These are phyloP conservation scores for Raphidocelis subcapitata DNA, from an alignment of 139 green algal species.

Conservation along the genomic window DNA sequence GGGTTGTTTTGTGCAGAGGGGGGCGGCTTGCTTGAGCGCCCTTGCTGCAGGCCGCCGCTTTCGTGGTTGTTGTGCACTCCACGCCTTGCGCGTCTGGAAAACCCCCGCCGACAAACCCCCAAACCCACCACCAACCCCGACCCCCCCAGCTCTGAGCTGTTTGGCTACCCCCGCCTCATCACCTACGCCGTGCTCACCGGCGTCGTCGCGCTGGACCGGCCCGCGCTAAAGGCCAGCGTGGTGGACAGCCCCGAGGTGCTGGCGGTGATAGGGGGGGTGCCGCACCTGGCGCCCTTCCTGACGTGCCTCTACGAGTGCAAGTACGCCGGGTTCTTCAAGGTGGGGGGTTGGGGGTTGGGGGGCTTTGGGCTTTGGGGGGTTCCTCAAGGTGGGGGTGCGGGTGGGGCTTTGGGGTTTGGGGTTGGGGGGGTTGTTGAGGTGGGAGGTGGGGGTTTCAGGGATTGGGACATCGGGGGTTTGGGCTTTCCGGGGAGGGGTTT, in stretches of 20 bases:
- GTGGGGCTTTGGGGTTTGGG: neutral
- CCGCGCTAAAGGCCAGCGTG: conserved; percentile 62
- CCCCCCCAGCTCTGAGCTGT: conserved; percentile 80
- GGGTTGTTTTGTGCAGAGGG: too few species aligned
- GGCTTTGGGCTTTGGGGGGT: neutral
- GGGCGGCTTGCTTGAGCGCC: too few species aligned
- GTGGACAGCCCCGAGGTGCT: conserved; percentile 95
- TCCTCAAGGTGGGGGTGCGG: neutral
- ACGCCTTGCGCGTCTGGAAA: too few species aligned
- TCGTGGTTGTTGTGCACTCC: too few species aligned
- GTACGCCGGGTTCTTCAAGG: conserved; percentile 91
- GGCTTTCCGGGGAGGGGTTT: neutral
- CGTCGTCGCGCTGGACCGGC: conserved; percentile 73
- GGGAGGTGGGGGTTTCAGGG: neutral
- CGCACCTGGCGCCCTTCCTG: conserved; percentile 77
- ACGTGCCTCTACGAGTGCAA: conserved; percentile 90
- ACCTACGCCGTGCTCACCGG: conserved; percentile 90
- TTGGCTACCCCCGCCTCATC: conserved; percentile 85
- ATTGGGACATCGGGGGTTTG: neutral
- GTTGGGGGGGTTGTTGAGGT: neutral
- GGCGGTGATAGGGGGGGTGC: conserved; percentile 84
- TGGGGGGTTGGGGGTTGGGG: conserved; percentile 15
- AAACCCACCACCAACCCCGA: too few species aligned
- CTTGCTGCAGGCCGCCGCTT: too few species aligned
- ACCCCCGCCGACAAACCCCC: too few species aligned